Conservation (phyloP, 1,284 basidiomycete species). For the Malassezia caprae region DNA sequence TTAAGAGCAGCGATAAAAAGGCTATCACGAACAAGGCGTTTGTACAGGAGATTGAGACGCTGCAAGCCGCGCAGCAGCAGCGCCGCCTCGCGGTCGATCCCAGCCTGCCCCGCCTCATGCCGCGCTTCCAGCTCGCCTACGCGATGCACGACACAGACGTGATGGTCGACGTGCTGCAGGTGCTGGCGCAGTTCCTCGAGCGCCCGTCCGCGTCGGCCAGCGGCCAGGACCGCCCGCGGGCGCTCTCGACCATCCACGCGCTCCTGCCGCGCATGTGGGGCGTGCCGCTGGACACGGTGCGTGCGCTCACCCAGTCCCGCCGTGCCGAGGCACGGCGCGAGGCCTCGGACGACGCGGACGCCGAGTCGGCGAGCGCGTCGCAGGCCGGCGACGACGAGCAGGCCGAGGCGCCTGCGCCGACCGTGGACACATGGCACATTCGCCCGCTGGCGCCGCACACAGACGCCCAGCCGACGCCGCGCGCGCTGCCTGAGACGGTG, state of each 20-base stretch:
- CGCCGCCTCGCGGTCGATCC: slow-evolving; percentile 35
- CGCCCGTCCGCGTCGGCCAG: slow-evolving; percentile 61
- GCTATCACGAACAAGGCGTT: slow-evolving; percentile 80
- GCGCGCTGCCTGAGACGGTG: slow-evolving; percentile 39
- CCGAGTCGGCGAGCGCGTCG: slow-evolving; percentile 23
- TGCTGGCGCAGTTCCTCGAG: slow-evolving; percentile 81
- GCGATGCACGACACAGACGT: slow-evolving; percentile 68
- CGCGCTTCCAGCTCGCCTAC: slow-evolving; percentile 63
- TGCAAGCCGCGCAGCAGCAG: slow-evolving; percentile 63
- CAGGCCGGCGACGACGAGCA: slow-evolving; percentile 22
- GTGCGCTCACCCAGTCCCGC: slow-evolving; percentile 26
- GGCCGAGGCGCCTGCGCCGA: slow-evolving; percentile 24
- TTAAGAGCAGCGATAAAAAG: slow-evolving; percentile 95
- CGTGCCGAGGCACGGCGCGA: slow-evolving; percentile 4
- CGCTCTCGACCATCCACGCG: slow-evolving; percentile 73
- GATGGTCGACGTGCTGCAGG: slow-evolving; percentile 75
- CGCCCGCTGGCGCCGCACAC: slow-evolving; percentile 28
- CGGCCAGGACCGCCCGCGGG: slow-evolving; percentile 64
- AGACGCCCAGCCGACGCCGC: neutral
- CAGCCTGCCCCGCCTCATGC: slow-evolving; percentile 32
- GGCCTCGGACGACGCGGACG: slow-evolving; percentile 9
- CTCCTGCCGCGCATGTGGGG: slow-evolving; percentile 77
- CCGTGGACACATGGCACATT: slow-evolving; percentile 51
- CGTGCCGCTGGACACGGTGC: slow-evolving; percentile 57
- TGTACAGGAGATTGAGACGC: slow-evolving; percentile 72